A percentile compares a stretch with the other conserved stretches of the same genome.
Evolutionary conservation across 441 rosid genomes (phyloP).

Genomic region (Viola pubescens): DNA sequence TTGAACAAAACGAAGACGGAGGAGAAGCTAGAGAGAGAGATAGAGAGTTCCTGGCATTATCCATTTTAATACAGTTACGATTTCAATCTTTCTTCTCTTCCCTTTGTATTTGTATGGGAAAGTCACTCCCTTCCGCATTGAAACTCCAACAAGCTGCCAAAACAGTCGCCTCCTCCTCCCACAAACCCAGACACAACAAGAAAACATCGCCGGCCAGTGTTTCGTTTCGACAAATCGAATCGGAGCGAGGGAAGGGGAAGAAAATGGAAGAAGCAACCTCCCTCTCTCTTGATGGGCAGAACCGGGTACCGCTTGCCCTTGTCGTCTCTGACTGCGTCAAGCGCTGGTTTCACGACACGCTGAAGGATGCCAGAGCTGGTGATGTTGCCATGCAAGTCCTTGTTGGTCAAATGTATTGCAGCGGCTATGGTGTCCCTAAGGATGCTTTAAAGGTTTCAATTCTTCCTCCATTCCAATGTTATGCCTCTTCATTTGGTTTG

Average conservation of each 20-base stretch:
- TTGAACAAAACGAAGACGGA: too few relatives aligned
- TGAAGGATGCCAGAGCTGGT: constrained; percentile 67
- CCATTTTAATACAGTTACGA: too few relatives aligned
- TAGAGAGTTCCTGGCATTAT: too few relatives aligned
- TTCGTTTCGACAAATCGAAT: constrained; percentile 18
- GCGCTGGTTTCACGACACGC: constrained; percentile 74
- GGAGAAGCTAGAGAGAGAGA: too few relatives aligned
- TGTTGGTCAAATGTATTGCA: constrained; percentile 83
- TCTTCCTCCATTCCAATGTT: background rate
- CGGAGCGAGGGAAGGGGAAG: constrained; percentile 24
- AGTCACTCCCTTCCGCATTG: constrained; percentile 32
- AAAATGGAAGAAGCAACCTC: constrained; percentile 24
- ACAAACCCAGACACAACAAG: constrained; percentile 19
- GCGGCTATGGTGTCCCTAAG: constrained; percentile 72
- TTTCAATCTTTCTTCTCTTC: too few relatives aligned
- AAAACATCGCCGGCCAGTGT: constrained; percentile 26
- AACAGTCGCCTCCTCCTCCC: constrained; percentile 37
- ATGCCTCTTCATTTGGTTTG: background rate
- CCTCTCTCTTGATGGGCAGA: constrained; percentile 16
- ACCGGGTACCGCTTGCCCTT: constrained; percentile 44
- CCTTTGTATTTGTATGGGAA: constrained; percentile 39
- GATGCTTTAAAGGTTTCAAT: constrained; percentile 54
- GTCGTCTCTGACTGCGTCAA: constrained; percentile 71
- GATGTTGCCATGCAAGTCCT: constrained; percentile 71
- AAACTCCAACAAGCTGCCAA: constrained; percentile 36